Base-by-base conservation (phyloP, 1,139 yeast genomes). In the Spathaspora sp. region DNA sequence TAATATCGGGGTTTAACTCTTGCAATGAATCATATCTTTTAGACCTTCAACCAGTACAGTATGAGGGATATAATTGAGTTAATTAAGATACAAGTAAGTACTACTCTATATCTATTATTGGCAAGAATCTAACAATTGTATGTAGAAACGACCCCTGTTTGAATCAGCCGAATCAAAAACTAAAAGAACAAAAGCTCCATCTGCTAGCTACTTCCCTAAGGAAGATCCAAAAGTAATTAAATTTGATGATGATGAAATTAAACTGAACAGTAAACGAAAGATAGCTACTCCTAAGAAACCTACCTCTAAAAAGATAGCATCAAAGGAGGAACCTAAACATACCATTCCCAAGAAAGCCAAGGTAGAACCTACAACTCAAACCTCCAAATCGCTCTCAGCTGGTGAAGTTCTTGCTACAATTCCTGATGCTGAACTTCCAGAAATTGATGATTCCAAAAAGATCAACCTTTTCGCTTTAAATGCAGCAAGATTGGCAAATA, bases 401-500 rank as follows among this genome's bases (percentile, higher is more conserved):
- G 76, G 72, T 25, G 82, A 80, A 1, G 67, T 87, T 1, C 68
- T 88, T 34, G 71, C 78, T 5, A 63, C 68, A 4, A 84, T 88
- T 44, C 86, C 89, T 0, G 89, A 86, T 59, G 91, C 90, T 0
- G 80, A 72, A 20, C 68, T 86, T 37, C 88, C 89, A 3, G 83
- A 80, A 23, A 67, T 69, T 4, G 78, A 74, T 40, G 73, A 78
- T 13, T 65, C 76, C 10, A 76, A 74, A 48, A 80, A 80, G 47
- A 71, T 82, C 64, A 81, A 79, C 54, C 85, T 75, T 60, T 76
- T 74, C 51, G 80, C 56, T 44, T 46, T 50, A 11, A 39, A 43
- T 20, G 52, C 54, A 6, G 42, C 44, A 9, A 45, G 44, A 33
- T 24, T 38, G 9, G 43, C 47, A 9, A 38, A 76, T 43, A 54